A percentile compares a stretch with the other conserved stretches of the same genome.
Conservation (phyloP, 805 yeast genomes). For the Monosporozyma yasuniensis region DNA sequence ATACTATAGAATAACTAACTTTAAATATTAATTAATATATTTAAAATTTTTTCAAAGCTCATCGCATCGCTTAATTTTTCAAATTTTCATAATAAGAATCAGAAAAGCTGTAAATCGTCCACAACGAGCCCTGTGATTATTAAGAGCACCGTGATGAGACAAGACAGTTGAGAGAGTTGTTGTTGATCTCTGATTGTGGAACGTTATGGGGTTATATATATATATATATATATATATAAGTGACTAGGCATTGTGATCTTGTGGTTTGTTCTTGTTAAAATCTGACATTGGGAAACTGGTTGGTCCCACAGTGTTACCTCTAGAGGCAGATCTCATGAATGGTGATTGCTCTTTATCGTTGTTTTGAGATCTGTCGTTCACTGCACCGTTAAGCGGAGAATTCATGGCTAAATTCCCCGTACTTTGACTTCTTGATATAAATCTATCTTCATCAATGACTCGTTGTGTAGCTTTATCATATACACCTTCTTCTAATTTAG, state of each 20-base stretch:
- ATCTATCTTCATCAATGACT: background rate
- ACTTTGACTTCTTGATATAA: conserved; percentile 24
- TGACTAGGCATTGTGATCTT: background rate
- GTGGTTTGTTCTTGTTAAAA: background rate
- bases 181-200: too few species aligned
- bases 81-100: background rate
- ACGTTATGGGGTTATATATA: too few species aligned
- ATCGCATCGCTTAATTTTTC: conserved; percentile 1
- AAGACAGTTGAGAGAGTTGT: background rate
- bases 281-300: background rate
- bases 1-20: background rate
- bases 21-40: too few species aligned
- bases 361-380: background rate
- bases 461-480: background rate
- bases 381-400: background rate
- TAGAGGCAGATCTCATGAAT: background rate
- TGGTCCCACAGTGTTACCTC: background rate
- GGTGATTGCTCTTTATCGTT: background rate
- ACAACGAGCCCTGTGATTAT: background rate
- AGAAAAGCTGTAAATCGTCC: background rate
- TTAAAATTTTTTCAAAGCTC: background rate
- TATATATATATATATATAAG: too few species aligned
- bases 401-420: conserved; percentile 16
- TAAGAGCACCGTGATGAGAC: too few species aligned
- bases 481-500: conserved; percentile 4